Evolutionary conservation across 257 asterid genomes (phyloP).

Genomic region (Orobanche coerulescens): DNA sequence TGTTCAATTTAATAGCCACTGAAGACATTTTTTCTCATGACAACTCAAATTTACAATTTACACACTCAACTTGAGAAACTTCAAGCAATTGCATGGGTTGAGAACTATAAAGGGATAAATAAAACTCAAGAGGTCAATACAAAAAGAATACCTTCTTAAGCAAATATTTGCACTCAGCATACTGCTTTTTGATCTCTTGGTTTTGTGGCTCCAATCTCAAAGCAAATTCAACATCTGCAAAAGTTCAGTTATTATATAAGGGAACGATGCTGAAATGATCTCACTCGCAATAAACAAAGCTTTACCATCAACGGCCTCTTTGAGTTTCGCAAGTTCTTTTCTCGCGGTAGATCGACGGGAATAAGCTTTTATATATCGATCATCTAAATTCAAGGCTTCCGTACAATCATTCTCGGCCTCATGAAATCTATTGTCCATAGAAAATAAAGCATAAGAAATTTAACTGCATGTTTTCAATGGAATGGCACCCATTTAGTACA

Average conservation of each 20-base stretch:
- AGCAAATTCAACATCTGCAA: slow-evolving; percentile 82
- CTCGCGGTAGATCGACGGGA: slow-evolving; percentile 93
- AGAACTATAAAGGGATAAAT: slow-evolving; percentile 2
- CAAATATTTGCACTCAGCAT: slow-evolving; percentile 65
- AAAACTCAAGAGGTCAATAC: slow-evolving; percentile 7
- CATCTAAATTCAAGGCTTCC: slow-evolving; percentile 88
- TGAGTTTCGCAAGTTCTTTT: slow-evolving; percentile 88
- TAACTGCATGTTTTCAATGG: background rate
- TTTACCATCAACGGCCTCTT: slow-evolving; percentile 77
- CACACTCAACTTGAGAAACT: background rate
- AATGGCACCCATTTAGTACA: background rate
- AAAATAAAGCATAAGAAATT: background rate
- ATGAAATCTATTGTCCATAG: slow-evolving; percentile 46
- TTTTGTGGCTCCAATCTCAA: slow-evolving; percentile 86
- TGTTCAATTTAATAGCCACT: slow-evolving; percentile 7
- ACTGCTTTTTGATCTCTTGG: slow-evolving; percentile 89
- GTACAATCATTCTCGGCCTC: slow-evolving; percentile 94
- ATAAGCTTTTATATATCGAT: slow-evolving; percentile 87
- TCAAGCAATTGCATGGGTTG: background rate
- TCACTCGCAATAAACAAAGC: slow-evolving; percentile 9
- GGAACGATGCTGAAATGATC: slow-evolving; percentile 11
- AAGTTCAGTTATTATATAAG: slow-evolving; percentile 22
- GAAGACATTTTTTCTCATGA: slow-evolving; percentile 8
- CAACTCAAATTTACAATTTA: slow-evolving; percentile 4
- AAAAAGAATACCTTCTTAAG: slow-evolving; percentile 48